Base-by-base conservation (phyloP, 148 eudicot species). In the Rheum nobile region DNA sequence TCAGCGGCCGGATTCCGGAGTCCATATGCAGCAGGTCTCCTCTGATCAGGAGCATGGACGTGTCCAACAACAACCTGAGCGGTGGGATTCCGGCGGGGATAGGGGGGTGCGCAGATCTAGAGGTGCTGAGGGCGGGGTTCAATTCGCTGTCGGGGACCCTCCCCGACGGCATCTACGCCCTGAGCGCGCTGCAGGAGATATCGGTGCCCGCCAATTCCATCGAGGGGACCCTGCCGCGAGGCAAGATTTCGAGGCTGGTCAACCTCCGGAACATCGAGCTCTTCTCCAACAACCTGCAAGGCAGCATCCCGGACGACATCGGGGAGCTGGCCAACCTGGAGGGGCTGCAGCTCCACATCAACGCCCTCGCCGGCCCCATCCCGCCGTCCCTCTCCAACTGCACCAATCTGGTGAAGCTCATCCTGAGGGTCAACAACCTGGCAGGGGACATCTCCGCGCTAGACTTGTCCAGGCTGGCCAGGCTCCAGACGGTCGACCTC, bases 381-480 rank as follows among this genome's bases (percentile, higher is more conserved):
- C 85, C 85, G 4, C 38, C 77, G 0, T 80, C 85, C 1, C 61
- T 85, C 50, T 35, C 72, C 61, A 78, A 75, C 67, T 85, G 87
- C 72, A 78, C 79, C 28, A 80, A 61, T 1, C 80, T 82, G 8
- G 71, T 6, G 14, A 47, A 22, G 22, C 76, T 82, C 55, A 78
- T 75, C 52, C 44, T 85, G 13, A 50, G 87, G 29, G 77, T 68
- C 71, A 85, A 85, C 71, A 71, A 41, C 31, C 32, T 71, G 34
- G 16, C 72, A 59, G 83, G 83, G 9, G 70, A 77, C 22, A 48
- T 82, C 22, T 63, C 76, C 1, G 26, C 52, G 6, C 72, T 80
- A 22, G 75, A 85, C 31, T 85, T 85, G 61, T 83, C 84, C 0
- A 77, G 38, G 37, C 70, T 82, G 14, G 24, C 6, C 3, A 50